Base-by-base conservation (phyloP, 2,329 filamentous ascomycete species). In the Neopestalotiopsis rosae region DNA sequence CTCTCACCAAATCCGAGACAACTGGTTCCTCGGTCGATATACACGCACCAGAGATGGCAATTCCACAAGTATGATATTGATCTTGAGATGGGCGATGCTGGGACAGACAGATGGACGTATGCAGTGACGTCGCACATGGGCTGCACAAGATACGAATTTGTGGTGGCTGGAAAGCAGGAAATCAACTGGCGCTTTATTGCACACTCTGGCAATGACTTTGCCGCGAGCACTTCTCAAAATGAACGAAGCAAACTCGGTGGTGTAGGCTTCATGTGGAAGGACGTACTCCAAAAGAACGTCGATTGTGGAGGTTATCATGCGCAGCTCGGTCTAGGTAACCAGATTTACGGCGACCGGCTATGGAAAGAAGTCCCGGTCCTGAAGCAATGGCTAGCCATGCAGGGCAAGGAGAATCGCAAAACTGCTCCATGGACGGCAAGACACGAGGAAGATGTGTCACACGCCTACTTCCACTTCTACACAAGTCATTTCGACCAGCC, bases 381-480 rank as follows among this genome's bases (percentile, higher is more conserved):
- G 71, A 97, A 94, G 84, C 96, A 98, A 79, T 99, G 96, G 96
- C 90, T 98, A 59, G 90, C 92, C 10, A 96, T 95, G 82, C 95
- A 92, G 75, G 96, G 96, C 5, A 95, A 97, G 73, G 96, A 98
- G 68, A 96, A 94, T 74, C 88, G 97, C 69, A 97, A 95, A 83
- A 97, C 91, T 74, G 91, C 94, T 0, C 88, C 91, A 58, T 99
- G 96, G 96, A 97, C 95, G 7, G 94, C 95, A 3, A 91, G 94
- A 64, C 94, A 98, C 75, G 94, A 99, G 77, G 95, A 99, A 77
- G 96, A 99, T 77, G 94, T 97, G 20, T 91, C 92, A 2, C 95
- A 98, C 81, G 95, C 96, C 7, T 99, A 97, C 83, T 99, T 99
- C 81, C 96, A 99, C 80, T 99, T 97, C 80, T 99, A 99, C 79